Conservation (phyloP, 306 rosid species). For the Dicorynia guianensis region DNA sequence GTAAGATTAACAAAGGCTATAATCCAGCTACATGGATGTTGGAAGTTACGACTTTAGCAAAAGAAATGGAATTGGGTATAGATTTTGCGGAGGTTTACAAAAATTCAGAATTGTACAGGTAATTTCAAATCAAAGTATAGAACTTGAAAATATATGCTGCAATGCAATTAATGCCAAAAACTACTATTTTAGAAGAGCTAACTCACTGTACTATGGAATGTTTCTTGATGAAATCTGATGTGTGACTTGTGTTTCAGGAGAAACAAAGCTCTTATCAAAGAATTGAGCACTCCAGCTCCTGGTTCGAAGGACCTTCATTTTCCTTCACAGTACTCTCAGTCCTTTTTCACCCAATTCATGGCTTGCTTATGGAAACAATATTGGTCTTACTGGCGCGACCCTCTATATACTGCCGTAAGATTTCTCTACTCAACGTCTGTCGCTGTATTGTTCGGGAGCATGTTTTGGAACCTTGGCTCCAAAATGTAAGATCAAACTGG, state of each 20-base stretch:
- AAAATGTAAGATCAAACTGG: slow-evolving; percentile 54
- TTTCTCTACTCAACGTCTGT: slow-evolving; percentile 50
- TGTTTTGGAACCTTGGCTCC: slow-evolving; percentile 73
- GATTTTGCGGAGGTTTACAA: slow-evolving; percentile 53
- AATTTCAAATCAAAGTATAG: slow-evolving; percentile 27
- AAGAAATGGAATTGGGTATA: slow-evolving; percentile 50
- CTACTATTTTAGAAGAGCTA: background rate
- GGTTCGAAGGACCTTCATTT: slow-evolving; percentile 60
- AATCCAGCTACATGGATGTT: slow-evolving; percentile 67
- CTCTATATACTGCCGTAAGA: slow-evolving; percentile 54
- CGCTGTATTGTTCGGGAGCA: slow-evolving; percentile 58
- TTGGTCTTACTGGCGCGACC: slow-evolving; percentile 75
- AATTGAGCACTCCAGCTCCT: slow-evolving; percentile 56
- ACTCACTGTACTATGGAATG: background rate
- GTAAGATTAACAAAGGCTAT: slow-evolving; percentile 54
- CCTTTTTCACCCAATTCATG: slow-evolving; percentile 57
- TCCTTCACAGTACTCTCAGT: slow-evolving; percentile 50
- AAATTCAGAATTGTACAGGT: slow-evolving; percentile 58
- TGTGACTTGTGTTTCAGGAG: slow-evolving; percentile 55
- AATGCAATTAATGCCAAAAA: background rate
- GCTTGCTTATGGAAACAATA: slow-evolving; percentile 72
- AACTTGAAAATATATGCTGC: background rate
- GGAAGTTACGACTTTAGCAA: slow-evolving; percentile 49
- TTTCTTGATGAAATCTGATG: slow-evolving; percentile 8
- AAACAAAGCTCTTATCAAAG: slow-evolving; percentile 52